Percentiles rank a stretch among this genome's conserved stretches.
Evolutionary conservation across 768 basidiomycete genomes (phyloP).

Genomic region (Kondoa malvinella): DNA sequence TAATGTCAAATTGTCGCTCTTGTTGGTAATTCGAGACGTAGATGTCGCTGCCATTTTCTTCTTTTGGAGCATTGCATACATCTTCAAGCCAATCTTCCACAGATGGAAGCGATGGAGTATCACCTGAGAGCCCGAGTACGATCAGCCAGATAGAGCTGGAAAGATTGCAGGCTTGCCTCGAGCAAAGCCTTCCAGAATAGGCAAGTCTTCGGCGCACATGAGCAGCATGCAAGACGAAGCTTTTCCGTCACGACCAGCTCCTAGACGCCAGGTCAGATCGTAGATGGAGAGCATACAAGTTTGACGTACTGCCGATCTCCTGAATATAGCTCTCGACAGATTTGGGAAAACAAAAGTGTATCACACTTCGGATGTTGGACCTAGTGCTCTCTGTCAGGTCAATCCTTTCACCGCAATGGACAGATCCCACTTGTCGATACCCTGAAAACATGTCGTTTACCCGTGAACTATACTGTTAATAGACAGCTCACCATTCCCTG

Average conservation of each 20-base stretch:
- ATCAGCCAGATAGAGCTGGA: too few relatives aligned
- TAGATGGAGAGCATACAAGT: too few relatives aligned
- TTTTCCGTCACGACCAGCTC: neutral
- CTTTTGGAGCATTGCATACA: neutral
- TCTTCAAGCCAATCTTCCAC: neutral
- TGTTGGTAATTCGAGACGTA: neutral
- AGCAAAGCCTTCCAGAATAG: neutral
- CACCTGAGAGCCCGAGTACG: too few relatives aligned
- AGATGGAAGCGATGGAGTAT: neutral
- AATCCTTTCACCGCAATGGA: too few relatives aligned
- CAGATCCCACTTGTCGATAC: too few relatives aligned
- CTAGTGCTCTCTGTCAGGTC: too few relatives aligned
- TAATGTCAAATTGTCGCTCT: neutral
- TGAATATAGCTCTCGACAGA: neutral
- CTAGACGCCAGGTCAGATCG: too few relatives aligned
- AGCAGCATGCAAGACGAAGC: neutral
- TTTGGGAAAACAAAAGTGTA: neutral
- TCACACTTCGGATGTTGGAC: neutral
- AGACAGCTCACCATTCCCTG: too few relatives aligned
- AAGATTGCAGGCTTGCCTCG: too few relatives aligned
- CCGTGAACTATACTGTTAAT: too few relatives aligned
- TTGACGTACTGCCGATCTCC: neutral
- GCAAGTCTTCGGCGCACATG: neutral
- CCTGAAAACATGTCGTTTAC: too few relatives aligned
- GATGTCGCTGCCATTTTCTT: neutral